Percentiles rank a stretch among this genome's conserved stretches.
Conservation (phyloP, 2,329 filamentous ascomycete genomes). For the Aspergillus unguis region DNA sequence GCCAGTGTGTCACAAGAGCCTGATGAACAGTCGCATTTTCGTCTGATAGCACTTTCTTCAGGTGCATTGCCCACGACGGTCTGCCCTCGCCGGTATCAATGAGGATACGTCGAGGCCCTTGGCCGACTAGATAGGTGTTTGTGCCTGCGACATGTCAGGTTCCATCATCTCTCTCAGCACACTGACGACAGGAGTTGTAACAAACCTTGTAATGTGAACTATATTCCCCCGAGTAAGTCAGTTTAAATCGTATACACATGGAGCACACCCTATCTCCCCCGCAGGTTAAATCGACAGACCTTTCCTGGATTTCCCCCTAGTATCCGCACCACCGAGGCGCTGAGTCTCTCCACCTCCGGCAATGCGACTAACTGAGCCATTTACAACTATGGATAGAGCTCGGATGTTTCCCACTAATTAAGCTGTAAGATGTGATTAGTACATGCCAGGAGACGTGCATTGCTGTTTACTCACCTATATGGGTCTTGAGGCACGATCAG, state of each 20-base stretch:
- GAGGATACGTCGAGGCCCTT: conserved; percentile 68
- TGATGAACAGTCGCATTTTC: conserved; percentile 68
- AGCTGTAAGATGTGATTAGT: not conserved
- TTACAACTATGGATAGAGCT: conserved; percentile 37
- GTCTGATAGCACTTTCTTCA: conserved; percentile 62
- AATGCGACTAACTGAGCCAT: conserved; percentile 61
- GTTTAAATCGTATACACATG: not conserved
- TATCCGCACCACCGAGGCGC: conserved; percentile 74
- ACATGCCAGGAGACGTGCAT: not conserved
- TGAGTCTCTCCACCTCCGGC: conserved; percentile 72
- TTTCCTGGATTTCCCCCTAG: conserved; percentile 89
- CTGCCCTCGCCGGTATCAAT: conserved; percentile 87
- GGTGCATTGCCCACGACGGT: conserved; percentile 65
- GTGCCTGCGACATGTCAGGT: conserved; percentile 54
- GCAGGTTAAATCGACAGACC: conserved; percentile 37
- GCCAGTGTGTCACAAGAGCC: conserved; percentile 86
- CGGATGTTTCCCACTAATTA: not conserved
- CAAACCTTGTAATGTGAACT: conserved; percentile 60
- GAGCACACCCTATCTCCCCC: not conserved
- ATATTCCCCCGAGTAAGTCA: not conserved
- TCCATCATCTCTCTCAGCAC: not conserved
- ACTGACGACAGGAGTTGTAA: not conserved
- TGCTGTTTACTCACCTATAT: not conserved
- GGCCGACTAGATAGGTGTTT: conserved; percentile 91
- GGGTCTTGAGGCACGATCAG: not conserved